Conservation (phyloP, 2,329 filamentous ascomycete genomes). For the Xylariaceae sp. region DNA sequence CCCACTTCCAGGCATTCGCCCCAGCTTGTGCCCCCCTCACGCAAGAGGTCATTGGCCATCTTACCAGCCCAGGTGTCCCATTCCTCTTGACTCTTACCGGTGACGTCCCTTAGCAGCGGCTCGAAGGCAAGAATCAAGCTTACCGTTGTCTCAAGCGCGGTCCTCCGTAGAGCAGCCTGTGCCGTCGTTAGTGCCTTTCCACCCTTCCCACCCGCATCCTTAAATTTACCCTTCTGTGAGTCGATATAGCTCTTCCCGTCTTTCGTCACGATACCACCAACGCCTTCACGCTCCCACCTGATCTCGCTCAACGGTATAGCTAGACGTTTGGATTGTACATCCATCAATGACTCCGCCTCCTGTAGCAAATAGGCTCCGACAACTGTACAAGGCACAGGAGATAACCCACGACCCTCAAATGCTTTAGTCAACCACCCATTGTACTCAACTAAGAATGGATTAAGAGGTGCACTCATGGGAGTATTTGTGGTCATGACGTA, state of each 20-base stretch:
- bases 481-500: constrained; percentile 85
- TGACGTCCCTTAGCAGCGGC: constrained; percentile 79
- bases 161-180: constrained; percentile 76
- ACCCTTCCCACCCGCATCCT: constrained; percentile 41
- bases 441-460: constrained; percentile 81
- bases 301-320: constrained; percentile 87
- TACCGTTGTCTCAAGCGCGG: constrained; percentile 80
- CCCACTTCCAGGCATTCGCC: constrained; percentile 87
- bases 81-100: constrained; percentile 86
- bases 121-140: constrained; percentile 87
- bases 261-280: constrained; percentile 66
- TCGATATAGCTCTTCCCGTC: constrained; percentile 66
- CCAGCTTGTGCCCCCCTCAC: constrained; percentile 77
- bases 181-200: constrained; percentile 65
- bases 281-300: constrained; percentile 83
- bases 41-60: constrained; percentile 84
- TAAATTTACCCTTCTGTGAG: constrained; percentile 55
- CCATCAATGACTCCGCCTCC: constrained; percentile 73
- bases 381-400: constrained; percentile 77
- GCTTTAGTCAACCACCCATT: constrained; percentile 82
- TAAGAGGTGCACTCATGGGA: constrained; percentile 79
- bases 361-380: constrained; percentile 80
- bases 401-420: constrained; percentile 72
- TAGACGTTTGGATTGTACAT: constrained; percentile 75
- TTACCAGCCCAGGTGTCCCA: constrained; percentile 90